Evolutionary conservation across 768 basidiomycete genomes (phyloP).

Genomic region (Calocera cornea): DNA sequence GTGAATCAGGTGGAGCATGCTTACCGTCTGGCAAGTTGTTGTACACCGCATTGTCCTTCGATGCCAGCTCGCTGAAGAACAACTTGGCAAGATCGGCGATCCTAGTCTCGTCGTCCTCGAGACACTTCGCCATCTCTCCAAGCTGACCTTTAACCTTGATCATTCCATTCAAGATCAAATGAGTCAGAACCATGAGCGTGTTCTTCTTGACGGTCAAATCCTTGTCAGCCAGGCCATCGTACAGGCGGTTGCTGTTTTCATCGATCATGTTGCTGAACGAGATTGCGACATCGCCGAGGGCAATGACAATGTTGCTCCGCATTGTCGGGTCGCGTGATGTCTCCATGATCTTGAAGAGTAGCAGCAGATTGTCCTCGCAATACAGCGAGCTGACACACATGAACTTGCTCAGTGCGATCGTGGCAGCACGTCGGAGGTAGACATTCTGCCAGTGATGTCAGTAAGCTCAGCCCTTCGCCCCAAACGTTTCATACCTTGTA

Average conservation of each 20-base stretch:
- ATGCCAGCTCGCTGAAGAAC: constrained; percentile 91
- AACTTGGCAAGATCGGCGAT: constrained; percentile 92
- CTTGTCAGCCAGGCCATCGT: constrained; percentile 80
- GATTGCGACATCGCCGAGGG: constrained; percentile 91
- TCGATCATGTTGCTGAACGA: constrained; percentile 97
- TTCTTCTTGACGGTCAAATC: constrained; percentile 95
- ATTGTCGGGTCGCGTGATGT: constrained; percentile 81
- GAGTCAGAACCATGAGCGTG: constrained; percentile 94
- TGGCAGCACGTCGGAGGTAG: constrained; percentile 73
- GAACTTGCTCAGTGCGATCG: constrained; percentile 84
- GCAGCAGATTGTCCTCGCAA: constrained; percentile 75
- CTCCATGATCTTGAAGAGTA: constrained; percentile 90
- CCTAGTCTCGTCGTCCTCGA: constrained; percentile 77
- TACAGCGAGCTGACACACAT: constrained; percentile 90
- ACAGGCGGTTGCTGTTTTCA: constrained; percentile 91
- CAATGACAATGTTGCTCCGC: constrained; percentile 92
- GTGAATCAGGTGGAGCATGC: constrained; percentile 16
- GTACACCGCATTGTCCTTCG: constrained; percentile 97
- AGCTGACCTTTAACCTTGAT: constrained; percentile 99
- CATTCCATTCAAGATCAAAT: constrained; percentile 96
- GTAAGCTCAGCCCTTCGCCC: not conserved
- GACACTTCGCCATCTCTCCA: constrained; percentile 99
- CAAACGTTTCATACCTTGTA: constrained; percentile 57
- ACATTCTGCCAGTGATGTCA: constrained; percentile 45
- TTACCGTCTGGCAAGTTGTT: constrained; percentile 93